Evolutionary conservation across 192 early-diverging fungal species (phyloP).

Genomic region (Entophlyctis helioformis): DNA sequence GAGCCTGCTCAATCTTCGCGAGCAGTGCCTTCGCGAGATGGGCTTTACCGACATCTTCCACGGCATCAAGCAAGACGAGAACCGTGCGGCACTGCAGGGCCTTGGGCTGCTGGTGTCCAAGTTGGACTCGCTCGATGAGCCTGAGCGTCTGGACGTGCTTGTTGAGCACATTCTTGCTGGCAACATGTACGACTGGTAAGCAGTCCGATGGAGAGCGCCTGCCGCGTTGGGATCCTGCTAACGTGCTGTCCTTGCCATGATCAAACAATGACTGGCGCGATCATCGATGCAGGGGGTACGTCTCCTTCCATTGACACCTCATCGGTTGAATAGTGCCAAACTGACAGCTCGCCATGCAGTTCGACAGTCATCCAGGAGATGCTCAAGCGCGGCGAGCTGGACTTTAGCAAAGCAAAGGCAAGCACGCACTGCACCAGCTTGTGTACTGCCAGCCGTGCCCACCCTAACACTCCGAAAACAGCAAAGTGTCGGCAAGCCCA

Average conservation of each 20-base stretch:
- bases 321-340: no score
- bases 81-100: constrained; percentile 40
- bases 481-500: no score
- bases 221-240: no score
- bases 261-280: no score
- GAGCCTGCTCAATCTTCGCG: constrained; percentile 59
- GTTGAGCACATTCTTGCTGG: constrained; percentile 63
- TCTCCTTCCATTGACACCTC: no score
- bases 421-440: no score
- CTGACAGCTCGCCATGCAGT: no score
- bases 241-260: no score
- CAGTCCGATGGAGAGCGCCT: not conserved
- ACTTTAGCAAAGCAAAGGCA: no score
- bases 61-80: constrained; percentile 55
- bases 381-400: constrained; percentile 42
- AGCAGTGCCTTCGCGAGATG: constrained; percentile 72
- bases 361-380: constrained; percentile 43
- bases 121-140: constrained; percentile 31
- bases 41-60: constrained; percentile 70
- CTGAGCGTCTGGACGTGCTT: constrained; percentile 24
- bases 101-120: constrained; percentile 31
- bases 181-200: constrained; percentile 78
- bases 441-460: no score
- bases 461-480: no score
- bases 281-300: no score